A percentile compares a stretch with the other conserved stretches of the same genome.
These are phyloP conservation scores for Cryptosporidium sp. DNA, from an alignment of 169 alveolate species.

Conservation along the genomic window DNA sequence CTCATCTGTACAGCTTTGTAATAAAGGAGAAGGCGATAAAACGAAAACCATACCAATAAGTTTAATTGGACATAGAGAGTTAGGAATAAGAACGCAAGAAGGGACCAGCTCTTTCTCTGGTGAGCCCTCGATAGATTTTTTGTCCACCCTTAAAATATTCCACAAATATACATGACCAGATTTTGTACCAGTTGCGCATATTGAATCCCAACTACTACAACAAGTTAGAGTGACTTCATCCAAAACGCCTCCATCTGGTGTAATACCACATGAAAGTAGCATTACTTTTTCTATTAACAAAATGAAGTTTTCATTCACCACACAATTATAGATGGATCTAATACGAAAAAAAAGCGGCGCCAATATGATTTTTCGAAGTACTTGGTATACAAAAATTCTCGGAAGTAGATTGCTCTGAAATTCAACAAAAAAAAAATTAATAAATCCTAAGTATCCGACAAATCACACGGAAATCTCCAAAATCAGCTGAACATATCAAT, in stretches of 20 bases:
- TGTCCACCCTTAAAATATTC: slow-evolving; percentile 15
- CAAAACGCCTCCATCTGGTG: slow-evolving; percentile 61
- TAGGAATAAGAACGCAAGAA: slow-evolving; percentile 51
- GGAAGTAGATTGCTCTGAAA: background rate
- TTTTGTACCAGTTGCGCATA: slow-evolving; percentile 70
- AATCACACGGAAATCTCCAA: too few relatives aligned
- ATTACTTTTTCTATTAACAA: slow-evolving; percentile 17
- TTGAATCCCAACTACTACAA: slow-evolving; percentile 66
- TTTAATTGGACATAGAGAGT: slow-evolving; percentile 4
- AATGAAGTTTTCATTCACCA: slow-evolving; percentile 4
- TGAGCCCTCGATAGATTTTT: background rate
- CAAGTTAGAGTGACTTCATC: slow-evolving; percentile 51
- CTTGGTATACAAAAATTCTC: background rate
- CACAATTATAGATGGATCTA: slow-evolving; percentile 7
- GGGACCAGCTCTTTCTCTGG: slow-evolving; percentile 19
- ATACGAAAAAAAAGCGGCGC: background rate
- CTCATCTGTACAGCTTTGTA: slow-evolving; percentile 76
- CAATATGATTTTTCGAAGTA: background rate
- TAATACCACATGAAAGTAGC: slow-evolving; percentile 73
- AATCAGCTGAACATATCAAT: background rate
- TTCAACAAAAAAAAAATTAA: background rate
- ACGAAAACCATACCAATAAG: slow-evolving; percentile 69
- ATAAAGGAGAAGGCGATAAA: slow-evolving; percentile 64
- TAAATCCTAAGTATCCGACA: too few relatives aligned
- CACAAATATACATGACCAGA: slow-evolving; percentile 72